Evolutionary conservation across 1,284 basidiomycete genomes (phyloP).

Genomic region (Rhizopogon parksii): DNA sequence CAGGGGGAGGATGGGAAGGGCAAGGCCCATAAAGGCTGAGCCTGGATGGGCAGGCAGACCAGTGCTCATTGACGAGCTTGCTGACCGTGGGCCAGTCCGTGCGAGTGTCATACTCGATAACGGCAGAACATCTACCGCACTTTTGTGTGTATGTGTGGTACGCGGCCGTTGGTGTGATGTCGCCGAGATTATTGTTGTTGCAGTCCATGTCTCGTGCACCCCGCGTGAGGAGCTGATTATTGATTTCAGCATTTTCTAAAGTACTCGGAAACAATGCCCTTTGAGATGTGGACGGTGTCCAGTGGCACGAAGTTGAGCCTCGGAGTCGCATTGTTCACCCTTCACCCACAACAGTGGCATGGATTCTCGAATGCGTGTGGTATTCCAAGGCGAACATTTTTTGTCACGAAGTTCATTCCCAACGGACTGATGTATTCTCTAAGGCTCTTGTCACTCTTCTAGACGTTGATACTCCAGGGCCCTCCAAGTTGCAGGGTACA

Average conservation of each 20-base stretch:
- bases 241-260: not conserved
- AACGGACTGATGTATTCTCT: not conserved
- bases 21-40: not conserved
- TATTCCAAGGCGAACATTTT: not conserved
- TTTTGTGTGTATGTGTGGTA: not conserved
- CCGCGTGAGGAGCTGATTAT: not conserved
- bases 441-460: not conserved
- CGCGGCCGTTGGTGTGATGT: not conserved
- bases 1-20: not conserved
- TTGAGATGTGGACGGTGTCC: not conserved
- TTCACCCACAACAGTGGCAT: not conserved
- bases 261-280: not conserved
- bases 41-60: constrained; percentile 17
- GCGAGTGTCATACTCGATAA: constrained; percentile 23
- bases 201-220: not conserved
- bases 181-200: not conserved
- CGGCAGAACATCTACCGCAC: constrained; percentile 21
- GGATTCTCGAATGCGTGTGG: not conserved
- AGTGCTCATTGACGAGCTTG: constrained; percentile 25
- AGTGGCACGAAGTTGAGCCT: not conserved
- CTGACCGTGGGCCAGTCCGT: constrained; percentile 21
- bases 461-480: not conserved
- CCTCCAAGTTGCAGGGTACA: not conserved
- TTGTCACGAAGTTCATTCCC: not conserved
- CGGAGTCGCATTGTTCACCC: not conserved